A percentile compares a stretch with the other conserved stretches of the same genome.
Evolutionary conservation across 1,139 yeast species (phyloP).

Genomic region (Lodderomyces oxycetoniae): DNA sequence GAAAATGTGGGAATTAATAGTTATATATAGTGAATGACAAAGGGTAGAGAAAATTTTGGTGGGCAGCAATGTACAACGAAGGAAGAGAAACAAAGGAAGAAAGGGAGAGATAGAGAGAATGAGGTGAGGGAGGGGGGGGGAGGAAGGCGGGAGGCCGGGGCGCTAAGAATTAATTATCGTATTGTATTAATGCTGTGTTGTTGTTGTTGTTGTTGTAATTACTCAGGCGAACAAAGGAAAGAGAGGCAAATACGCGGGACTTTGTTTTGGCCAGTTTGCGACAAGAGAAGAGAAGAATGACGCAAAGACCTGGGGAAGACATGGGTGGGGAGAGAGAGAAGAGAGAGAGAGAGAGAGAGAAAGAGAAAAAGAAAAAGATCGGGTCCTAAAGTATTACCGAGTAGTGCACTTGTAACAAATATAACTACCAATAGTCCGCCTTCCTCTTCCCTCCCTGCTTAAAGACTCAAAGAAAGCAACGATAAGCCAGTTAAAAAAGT

Average conservation of each 20-base stretch:
- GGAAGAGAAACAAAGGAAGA: constrained; percentile 1
- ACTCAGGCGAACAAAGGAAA: constrained; percentile 1
- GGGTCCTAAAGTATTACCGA: too few species aligned
- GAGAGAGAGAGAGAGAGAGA: constrained; percentile 2
- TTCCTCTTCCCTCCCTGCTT: too few species aligned
- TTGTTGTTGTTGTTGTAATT: background rate
- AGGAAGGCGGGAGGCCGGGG: background rate
- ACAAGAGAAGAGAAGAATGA: background rate
- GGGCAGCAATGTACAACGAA: background rate
- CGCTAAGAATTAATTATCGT: background rate
- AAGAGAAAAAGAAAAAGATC: background rate
- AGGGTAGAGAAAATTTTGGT: too few species aligned
- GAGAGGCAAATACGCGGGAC: background rate
- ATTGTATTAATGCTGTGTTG: too few species aligned
- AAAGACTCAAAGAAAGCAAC: too few species aligned
- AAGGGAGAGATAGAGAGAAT: constrained; percentile 1
- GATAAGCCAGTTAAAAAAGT: too few species aligned
- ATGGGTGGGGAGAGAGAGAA: background rate
- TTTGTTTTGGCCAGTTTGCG: too few species aligned
- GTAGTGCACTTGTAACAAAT: too few species aligned
- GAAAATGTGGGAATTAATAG: constrained; percentile 1
- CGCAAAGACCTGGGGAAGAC: background rate
- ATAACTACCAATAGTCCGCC: too few species aligned
- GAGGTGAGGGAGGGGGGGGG: constrained; percentile 1
- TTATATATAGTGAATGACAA: constrained; percentile 1